phyloP scores from a whole-genome alignment of 1,139 yeast species.

The Debaryomyces subglobosus region DNA sequence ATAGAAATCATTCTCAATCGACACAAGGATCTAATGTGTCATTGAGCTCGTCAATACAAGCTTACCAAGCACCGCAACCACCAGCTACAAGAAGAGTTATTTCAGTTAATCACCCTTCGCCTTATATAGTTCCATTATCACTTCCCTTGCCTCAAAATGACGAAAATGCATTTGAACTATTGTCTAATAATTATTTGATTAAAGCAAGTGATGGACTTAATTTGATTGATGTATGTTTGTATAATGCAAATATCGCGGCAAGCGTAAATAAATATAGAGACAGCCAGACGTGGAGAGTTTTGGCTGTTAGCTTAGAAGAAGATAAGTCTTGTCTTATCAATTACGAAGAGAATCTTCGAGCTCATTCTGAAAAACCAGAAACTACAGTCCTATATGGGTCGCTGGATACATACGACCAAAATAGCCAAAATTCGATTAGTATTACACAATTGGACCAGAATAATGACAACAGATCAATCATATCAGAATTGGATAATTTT shows the following conservation, averaged over 20 bases:
- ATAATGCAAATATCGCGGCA: constrained; percentile 63
- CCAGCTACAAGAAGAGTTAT: constrained; percentile 15
- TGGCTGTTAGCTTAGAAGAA: constrained; percentile 57
- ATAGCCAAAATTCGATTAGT: not conserved
- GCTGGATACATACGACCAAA: not conserved
- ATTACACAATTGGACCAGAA: not conserved
- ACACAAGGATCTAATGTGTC: constrained; percentile 40
- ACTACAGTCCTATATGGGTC: not conserved
- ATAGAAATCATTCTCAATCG: constrained; percentile 38
- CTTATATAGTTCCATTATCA: constrained; percentile 48
- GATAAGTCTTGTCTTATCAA: constrained; percentile 3
- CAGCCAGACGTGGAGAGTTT: constrained; percentile 71
- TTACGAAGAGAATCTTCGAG: not conserved
- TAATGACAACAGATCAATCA: constrained; percentile 33
- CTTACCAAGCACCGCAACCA: constrained; percentile 9
- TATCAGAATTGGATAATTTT: constrained; percentile 45
- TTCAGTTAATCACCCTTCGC: constrained; percentile 34
- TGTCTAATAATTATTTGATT: constrained; percentile 47
- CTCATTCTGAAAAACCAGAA: not conserved
- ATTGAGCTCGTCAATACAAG: constrained; percentile 17
- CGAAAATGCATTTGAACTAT: constrained; percentile 40
- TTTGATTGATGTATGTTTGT: constrained; percentile 55
- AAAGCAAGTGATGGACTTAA: constrained; percentile 53
- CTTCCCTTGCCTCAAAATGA: constrained; percentile 50
- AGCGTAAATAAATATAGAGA: constrained; percentile 56